Base-by-base conservation (phyloP, 75 land plant species). In the Adiantum capillusveneris region DNA sequence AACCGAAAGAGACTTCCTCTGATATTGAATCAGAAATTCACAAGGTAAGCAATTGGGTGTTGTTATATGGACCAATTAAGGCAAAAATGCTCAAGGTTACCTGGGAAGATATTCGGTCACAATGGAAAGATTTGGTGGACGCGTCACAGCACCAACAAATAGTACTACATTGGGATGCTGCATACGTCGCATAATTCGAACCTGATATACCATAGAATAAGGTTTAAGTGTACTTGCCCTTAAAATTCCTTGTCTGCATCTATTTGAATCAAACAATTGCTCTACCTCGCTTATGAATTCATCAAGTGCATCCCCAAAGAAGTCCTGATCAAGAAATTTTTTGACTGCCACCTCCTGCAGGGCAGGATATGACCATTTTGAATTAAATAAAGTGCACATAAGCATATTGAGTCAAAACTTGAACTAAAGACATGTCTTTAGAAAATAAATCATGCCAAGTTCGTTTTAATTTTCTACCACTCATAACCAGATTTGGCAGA, bases 291-390 rank as follows among this genome's bases (percentile, higher is more conserved):
- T 76, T 65, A 64, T 85, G 45, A 93, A 89, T 59, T 85, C 91
- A 39, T 72, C 75, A 36, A 93, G 53, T 49, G 94, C 87, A 73
- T 85, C 86, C 51, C 87, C 86, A 36, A 85, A 75, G 25, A 93
- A 73, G 60, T 93, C 90, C 63, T 93, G 98, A 53, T 76, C 84
- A 29, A 93, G 60, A 36, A 93, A 93, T 61, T 82, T 90, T 71
- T 93, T 93, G 37, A 93, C 90, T 25, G 98, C 98, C 66, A 93
- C 95, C 65, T 93, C 98, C 98, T 93, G 83, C 37, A 34, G n/a
- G n/a, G n/a, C n/a, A n/a, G n/a, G n/a, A n/a, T n/a, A n/a, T n/a
- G n/a, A n/a, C n/a, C n/a, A n/a, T n/a, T n/a, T n/a, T n/a, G n/a
- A n/a, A n/a, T n/a, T n/a, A n/a, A n/a, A n/a, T n/a, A n/a, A n/a